A percentile compares a stretch with the other conserved stretches of the same genome.
These are phyloP conservation scores for Xanthoparmelia taractica DNA, from an alignment of 495 filamentous ascomycete genomes.

Conservation along the genomic window DNA sequence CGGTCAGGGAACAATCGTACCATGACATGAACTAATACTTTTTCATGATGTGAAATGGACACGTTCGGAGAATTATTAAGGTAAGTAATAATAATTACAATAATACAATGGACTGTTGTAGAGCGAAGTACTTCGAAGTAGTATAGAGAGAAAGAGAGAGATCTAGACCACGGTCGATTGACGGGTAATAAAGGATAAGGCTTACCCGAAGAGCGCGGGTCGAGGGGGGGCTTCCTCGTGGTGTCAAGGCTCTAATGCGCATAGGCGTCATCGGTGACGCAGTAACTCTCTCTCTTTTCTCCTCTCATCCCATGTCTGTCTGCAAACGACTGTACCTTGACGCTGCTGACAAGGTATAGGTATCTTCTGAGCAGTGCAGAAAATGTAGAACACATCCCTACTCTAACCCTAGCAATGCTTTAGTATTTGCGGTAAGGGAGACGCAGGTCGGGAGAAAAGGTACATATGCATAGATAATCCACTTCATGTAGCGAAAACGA, in stretches of 20 bases:
- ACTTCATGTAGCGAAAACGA: no score
- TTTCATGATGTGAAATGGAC: no score
- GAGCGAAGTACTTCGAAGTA: neutral
- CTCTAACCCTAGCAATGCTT: neutral
- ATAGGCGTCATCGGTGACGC: constrained; percentile 17
- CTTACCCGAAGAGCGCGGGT: constrained; percentile 13
- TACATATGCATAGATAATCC: neutral
- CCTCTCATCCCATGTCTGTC: neutral
- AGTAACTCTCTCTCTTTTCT: neutral
- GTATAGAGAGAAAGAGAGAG: neutral
- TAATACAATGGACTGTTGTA: neutral
- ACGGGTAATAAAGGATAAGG: constrained; percentile 10
- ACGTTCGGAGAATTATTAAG: neutral
- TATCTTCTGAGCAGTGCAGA: no score
- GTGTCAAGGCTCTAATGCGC: constrained; percentile 5
- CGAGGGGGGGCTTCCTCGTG: no score
- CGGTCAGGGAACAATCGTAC: no score
- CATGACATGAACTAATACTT: no score
- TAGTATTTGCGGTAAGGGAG: neutral
- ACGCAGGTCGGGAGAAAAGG: neutral
- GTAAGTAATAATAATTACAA: neutral
- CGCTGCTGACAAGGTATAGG: no score
- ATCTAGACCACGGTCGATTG: constrained; percentile 18
- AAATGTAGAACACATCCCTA: no score
- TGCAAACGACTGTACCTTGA: neutral